Evolutionary conservation across 1,139 yeast species (phyloP).

Genomic region (Cylindricascospora bacillispora): DNA sequence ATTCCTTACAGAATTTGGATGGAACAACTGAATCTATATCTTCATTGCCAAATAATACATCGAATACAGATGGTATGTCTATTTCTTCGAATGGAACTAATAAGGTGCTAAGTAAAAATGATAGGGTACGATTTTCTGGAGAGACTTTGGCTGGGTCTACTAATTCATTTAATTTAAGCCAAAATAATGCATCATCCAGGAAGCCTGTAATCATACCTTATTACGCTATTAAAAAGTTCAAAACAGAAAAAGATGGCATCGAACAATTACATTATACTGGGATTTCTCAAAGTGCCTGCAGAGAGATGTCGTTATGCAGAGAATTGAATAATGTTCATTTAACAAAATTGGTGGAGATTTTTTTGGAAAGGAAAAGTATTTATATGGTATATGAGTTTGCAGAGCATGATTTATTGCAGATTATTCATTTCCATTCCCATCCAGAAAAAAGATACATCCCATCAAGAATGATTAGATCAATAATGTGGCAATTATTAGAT

Average conservation of each 20-base stretch:
- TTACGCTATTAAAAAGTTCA: constrained; percentile 90
- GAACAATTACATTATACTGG: constrained; percentile 87
- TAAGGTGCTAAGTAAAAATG: background rate
- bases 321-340: constrained; percentile 74
- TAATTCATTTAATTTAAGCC: no score
- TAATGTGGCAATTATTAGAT: constrained; percentile 81
- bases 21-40: background rate
- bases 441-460: constrained; percentile 76
- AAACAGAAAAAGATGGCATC: constrained; percentile 81
- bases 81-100: background rate
- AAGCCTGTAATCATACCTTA: constrained; percentile 8
- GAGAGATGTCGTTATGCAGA: constrained; percentile 92
- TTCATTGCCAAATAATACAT: background rate
- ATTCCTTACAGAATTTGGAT: background rate
- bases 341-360: constrained; percentile 67
- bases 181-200: background rate
- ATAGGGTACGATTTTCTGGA: no score
- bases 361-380: constrained; percentile 81
- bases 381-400: constrained; percentile 94
- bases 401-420: constrained; percentile 87
- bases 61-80: background rate
- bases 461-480: constrained; percentile 62
- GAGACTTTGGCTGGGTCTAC: no score
- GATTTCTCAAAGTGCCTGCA: constrained; percentile 86
- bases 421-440: constrained; percentile 87